These are phyloP conservation scores for Nitzschia putrida DNA, from an alignment of 108 stramenopile species.

Conservation along the genomic window DNA sequence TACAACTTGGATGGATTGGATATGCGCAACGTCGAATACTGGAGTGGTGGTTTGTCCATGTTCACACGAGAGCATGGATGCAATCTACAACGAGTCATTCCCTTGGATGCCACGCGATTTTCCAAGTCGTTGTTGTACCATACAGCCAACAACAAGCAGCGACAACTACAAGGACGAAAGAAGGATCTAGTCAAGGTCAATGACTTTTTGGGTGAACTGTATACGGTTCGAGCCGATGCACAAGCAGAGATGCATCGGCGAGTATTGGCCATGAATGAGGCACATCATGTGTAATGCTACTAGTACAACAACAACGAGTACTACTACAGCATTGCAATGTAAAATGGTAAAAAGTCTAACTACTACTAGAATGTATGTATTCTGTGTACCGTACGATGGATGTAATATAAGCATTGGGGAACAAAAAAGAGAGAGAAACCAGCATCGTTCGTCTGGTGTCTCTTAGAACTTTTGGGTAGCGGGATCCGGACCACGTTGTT, in stretches of 20 bases:
- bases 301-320: background rate
- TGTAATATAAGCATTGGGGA: too few species aligned
- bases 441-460: too few species aligned
- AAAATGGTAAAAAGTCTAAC: too few species aligned
- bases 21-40: constrained; percentile 61
- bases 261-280: background rate
- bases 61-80: constrained; percentile 34
- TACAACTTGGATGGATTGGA: constrained; percentile 59
- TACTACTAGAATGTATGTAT: too few species aligned
- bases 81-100: constrained; percentile 58
- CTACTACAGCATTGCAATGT: too few species aligned
- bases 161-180: constrained; percentile 31
- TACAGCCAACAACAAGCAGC: constrained; percentile 72
- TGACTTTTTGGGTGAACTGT: constrained; percentile 70
- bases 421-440: too few species aligned
- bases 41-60: constrained; percentile 55
- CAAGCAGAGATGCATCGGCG: constrained; percentile 20
- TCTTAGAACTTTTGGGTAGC: too few species aligned
- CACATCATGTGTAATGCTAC: background rate
- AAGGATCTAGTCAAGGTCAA: constrained; percentile 56
- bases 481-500: too few species aligned
- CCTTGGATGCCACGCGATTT: constrained; percentile 56
- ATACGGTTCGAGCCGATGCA: constrained; percentile 71
- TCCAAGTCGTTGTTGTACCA: constrained; percentile 66
- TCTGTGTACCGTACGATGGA: too few species aligned